Evolutionary conservation across 1,284 basidiomycete genomes (phyloP), one percentile per base, ranked within the genome.

Genomic region (Anthracocystis walkeri): DNA sequence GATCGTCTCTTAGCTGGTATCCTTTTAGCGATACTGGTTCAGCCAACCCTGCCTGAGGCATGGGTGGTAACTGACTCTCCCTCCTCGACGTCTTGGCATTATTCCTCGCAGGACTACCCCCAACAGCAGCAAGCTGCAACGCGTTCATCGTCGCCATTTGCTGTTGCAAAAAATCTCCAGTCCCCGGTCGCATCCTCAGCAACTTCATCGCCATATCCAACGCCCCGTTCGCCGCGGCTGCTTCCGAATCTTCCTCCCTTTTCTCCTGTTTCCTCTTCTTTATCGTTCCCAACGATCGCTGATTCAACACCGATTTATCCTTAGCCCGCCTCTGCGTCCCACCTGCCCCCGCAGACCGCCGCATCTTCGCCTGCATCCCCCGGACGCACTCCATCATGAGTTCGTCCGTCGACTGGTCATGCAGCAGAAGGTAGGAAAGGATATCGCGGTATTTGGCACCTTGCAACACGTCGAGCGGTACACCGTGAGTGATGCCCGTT

Each of bases 241-340:
- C 51, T 8, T 75, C 64, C 31, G 59, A 50, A 45, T 80, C 81
- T 40, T 80, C 82, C 45, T 93, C 89, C 80, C 90, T 89, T 88
- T 96, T 98, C 87, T 95, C 93, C 83, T 90, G 91, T 89, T 98
- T 99, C 70, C 94, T 90, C 82, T 96, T 91, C 85, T 92, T 92
- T 86, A 99, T 99, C 4, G 97, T 99, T 8, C 96, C 96, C 18
- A 99, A 89, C 85, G 97, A 98, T 20, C 89, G 85, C 75, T 89
- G 91, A 78, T 94, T 93, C 93, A 82, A 52, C n/a, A 83, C 83
- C 20, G 73, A 76, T 69, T 84, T 84, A 66, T 79, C 75, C 89
- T 97, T 98, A 5, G 91, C 91, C 5, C 94, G 91, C 0, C 65
- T 61, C 18, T 72, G 61, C 4, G 69, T 75, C 0, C 58, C 29